Evolutionary conservation across 2,329 filamentous ascomycete genomes (phyloP).

Genomic region (Bipolaris bicolor): DNA sequence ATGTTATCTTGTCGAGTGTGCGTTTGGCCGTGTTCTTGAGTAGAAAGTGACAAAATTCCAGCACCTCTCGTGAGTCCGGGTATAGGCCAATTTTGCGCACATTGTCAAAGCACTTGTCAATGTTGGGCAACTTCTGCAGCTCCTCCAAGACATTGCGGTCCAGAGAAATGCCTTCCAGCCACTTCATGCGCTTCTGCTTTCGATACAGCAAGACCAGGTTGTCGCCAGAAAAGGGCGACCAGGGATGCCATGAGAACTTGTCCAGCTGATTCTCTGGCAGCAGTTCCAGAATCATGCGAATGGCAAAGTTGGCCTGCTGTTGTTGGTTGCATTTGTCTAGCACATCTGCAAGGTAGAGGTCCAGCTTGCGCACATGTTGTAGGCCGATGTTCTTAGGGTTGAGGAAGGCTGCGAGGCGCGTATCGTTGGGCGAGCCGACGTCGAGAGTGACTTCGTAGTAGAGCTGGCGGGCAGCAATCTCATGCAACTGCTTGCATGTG

Average conservation of each 20-base stretch:
- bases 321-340: constrained; percentile 53
- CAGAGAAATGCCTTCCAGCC: constrained; percentile 56
- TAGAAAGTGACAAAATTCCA: constrained; percentile 53
- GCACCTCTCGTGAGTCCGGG: constrained; percentile 53
- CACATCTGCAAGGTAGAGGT: constrained; percentile 55
- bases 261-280: constrained; percentile 57
- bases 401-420: constrained; percentile 53
- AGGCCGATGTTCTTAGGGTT: constrained; percentile 56
- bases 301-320: constrained; percentile 55
- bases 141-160: constrained; percentile 51
- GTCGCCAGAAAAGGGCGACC: constrained; percentile 55
- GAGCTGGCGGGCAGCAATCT: constrained; percentile 54
- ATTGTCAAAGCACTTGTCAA: constrained; percentile 51
- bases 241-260: constrained; percentile 59
- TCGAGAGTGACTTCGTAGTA: constrained; percentile 57
- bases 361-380: constrained; percentile 53
- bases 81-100: constrained; percentile 55
- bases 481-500: constrained; percentile 54
- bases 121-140: constrained; percentile 50
- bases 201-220: constrained; percentile 56
- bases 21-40: constrained; percentile 49
- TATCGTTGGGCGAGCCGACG: constrained; percentile 54
- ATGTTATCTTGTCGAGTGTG: constrained; percentile 54
- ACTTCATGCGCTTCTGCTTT: constrained; percentile 57
- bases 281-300: constrained; percentile 57